These are phyloP conservation scores for Pseudofabraea citricarpa DNA, from an alignment of 2,329 filamentous ascomycete genomes.

Conservation along the genomic window DNA sequence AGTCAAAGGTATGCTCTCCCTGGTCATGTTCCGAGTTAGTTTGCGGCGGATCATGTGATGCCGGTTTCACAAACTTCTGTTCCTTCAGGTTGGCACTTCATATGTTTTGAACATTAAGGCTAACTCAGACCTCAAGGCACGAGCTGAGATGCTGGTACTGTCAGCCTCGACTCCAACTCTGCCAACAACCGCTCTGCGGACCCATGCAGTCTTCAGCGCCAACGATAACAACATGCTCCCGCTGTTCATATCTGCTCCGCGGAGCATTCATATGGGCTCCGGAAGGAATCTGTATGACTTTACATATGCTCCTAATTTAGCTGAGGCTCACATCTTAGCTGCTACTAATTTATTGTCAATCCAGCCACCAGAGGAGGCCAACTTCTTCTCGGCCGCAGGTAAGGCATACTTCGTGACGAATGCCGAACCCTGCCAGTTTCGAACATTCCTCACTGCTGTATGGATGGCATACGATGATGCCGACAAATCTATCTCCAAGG, in stretches of 20 bases:
- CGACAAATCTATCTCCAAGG: slow-evolving; percentile 29
- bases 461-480: background rate
- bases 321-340: background rate
- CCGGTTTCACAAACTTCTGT: slow-evolving; percentile 33
- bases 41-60: too few species aligned
- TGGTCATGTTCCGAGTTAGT: too few species aligned
- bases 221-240: slow-evolving; percentile 22
- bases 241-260: slow-evolving; percentile 24
- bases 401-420: slow-evolving; percentile 7
- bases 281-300: slow-evolving; percentile 5
- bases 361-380: background rate
- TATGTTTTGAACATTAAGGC: background rate
- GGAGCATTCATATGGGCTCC: background rate
- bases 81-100: background rate
- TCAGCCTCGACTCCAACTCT: slow-evolving; percentile 26
- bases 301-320: slow-evolving; percentile 3
- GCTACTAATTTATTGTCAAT: slow-evolving; percentile 1
- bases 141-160: slow-evolving; percentile 1
- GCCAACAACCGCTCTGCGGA: slow-evolving; percentile 43
- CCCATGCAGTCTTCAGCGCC: slow-evolving; percentile 45
- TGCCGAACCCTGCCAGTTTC: slow-evolving; percentile 1
- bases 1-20: slow-evolving; percentile 4
- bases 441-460: background rate
- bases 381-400: background rate
- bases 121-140: background rate